Evolutionary conservation across 768 basidiomycete species (phyloP), one percentile per base, ranked within the genome.

Genomic region (Dentipellis sp.): DNA sequence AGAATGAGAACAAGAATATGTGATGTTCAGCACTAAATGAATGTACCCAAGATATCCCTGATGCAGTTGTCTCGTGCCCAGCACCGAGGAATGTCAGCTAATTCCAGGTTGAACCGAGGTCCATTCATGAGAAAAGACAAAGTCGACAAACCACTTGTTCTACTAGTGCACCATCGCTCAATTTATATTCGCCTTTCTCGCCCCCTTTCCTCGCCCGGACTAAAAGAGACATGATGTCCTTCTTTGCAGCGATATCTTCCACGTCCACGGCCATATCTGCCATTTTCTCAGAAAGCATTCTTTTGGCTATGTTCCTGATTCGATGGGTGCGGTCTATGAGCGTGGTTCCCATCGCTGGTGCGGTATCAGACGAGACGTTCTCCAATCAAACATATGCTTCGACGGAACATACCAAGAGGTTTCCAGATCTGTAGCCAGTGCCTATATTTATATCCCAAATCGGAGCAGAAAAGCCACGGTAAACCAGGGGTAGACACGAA

Each of bases 271-370:
- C 42, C n/a, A 45, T 16, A 0, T 75, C 71, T 0, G 68, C 62
- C n/a, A 81, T 66, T 65, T 86, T 83, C 4, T 75, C 74, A 4
- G 83, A 75, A 2, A 86, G 72, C 45, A 70, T 72, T 6, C 66
- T 68, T 64, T 84, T 83, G 19, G 52, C 34, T 16, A 50, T 72
- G 67, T 17, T 73, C 71, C 3, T 69, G 74, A 62, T 82, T 69
- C 40, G 78, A 76, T 9, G 80, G 75, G 12, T 84, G 73, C 21
- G 79, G 69, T 78, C 78, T 48, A 56, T 37, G 17, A 22, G 17
- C 9, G 67, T 22, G 58, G 76, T 75, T 79, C 19, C 22, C 17
- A 29, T 3, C 2, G 17, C 49, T 34, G 11, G 16, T 16, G 40
- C 14, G 40, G 40, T 19, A 16, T 42, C 40, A 42, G 40, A 19